Evolutionary conservation across 331 rosid species (phyloP).

Genomic region (Rhamnella rubrinervis): DNA sequence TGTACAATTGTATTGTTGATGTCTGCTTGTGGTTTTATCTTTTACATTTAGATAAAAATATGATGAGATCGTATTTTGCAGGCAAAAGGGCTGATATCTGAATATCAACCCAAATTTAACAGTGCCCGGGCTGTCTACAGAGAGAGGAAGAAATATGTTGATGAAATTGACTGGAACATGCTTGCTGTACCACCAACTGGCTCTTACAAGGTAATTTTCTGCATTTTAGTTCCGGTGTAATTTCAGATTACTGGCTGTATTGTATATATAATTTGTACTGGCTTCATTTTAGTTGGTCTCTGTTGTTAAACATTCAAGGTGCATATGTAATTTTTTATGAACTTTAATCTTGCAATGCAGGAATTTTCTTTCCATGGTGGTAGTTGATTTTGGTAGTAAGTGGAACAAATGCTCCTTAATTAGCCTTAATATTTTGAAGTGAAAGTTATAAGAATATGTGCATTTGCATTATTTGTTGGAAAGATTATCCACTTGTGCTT

Average conservation of each 20-base stretch:
- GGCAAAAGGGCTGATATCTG: constrained; percentile 95
- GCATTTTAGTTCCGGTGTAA: constrained; percentile 20
- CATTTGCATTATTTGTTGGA: background rate
- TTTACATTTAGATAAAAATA: constrained; percentile 4
- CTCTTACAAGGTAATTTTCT: constrained; percentile 65
- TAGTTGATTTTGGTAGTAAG: constrained; percentile 1
- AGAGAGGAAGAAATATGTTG: constrained; percentile 87
- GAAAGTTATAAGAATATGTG: background rate
- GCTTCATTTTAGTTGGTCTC: constrained; percentile 11
- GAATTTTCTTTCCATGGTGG: constrained; percentile 12
- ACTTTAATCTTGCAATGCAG: background rate
- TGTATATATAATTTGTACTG: constrained; percentile 3
- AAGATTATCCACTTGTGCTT: background rate
- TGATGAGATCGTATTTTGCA: constrained; percentile 46
- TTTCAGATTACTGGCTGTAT: constrained; percentile 2
- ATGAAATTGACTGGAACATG: constrained; percentile 87
- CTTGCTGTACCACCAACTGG: constrained; percentile 98
- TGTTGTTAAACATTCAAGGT: constrained; percentile 19
- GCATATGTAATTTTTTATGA: background rate
- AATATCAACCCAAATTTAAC: constrained; percentile 84
- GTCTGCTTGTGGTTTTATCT: background rate
- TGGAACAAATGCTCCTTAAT: constrained; percentile 2
- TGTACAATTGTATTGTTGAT: background rate
- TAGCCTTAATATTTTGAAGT: constrained; percentile 2
- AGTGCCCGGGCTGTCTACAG: constrained; percentile 93